phyloP scores from a whole-genome alignment of 2,329 filamentous ascomycete species.

The Aspergillus sp. region DNA sequence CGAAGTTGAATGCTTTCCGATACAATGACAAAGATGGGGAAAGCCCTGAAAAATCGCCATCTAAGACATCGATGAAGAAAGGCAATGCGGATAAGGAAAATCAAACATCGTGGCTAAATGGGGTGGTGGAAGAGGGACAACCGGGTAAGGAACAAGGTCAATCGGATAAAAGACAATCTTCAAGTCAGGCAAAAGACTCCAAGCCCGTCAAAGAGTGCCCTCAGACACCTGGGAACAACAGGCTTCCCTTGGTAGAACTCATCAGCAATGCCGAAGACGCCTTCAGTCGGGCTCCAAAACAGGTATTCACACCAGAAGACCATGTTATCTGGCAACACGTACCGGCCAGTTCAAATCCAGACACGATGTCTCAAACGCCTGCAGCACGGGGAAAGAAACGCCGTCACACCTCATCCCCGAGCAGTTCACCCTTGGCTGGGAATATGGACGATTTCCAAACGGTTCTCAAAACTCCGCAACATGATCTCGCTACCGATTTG shows the following conservation, averaged over 20 bases:
- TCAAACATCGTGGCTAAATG: constrained; percentile 30
- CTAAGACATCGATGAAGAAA: constrained; percentile 18
- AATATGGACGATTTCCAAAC: constrained; percentile 52
- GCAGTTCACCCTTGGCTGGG: constrained; percentile 58
- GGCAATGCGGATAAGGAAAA: constrained; percentile 44
- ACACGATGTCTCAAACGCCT: constrained; percentile 46
- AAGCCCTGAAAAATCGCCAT: constrained; percentile 9
- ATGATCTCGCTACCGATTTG: constrained; percentile 68
- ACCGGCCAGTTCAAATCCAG: constrained; percentile 36
- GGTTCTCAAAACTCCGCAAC: constrained; percentile 61
- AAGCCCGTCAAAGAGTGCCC: constrained; percentile 39
- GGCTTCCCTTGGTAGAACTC: constrained; percentile 56
- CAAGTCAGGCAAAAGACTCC: constrained; percentile 16
- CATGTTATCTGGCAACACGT: constrained; percentile 56
- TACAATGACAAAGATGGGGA: constrained; percentile 37
- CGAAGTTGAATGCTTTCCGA: constrained; percentile 53
- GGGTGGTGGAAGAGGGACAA: constrained; percentile 22
- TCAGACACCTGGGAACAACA: constrained; percentile 52
- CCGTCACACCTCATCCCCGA: constrained; percentile 68
- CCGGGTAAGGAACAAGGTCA: constrained; percentile 3
- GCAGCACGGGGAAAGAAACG: constrained; percentile 55
- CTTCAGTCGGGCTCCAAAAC: constrained; percentile 42
- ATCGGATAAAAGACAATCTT: constrained; percentile 11
- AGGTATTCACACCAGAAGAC: constrained; percentile 55
- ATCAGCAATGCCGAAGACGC: constrained; percentile 58